A percentile compares a stretch with the other conserved stretches of the same genome.
Evolutionary conservation across 805 yeast species (phyloP).

Genomic region (Vanderwaltozyma verrucispora): DNA sequence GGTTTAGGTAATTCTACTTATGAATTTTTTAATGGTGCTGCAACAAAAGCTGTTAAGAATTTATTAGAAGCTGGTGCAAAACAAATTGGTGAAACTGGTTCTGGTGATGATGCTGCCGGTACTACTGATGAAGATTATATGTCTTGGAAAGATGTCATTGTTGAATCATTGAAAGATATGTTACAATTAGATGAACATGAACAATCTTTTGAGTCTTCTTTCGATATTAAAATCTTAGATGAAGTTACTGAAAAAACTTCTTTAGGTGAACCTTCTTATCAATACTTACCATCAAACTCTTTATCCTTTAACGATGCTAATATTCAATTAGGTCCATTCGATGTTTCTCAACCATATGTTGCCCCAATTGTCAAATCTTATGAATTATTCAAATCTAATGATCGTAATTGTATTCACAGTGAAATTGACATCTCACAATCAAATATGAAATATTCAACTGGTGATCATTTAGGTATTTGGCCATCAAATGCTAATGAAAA

Average conservation of each 20-base stretch:
- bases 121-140: constrained; percentile 92
- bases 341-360: constrained; percentile 70
- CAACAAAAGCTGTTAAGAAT: constrained; percentile 46
- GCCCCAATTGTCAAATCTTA: constrained; percentile 51
- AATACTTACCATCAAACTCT: constrained; percentile 34
- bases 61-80: constrained; percentile 59
- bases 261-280: constrained; percentile 72
- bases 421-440: constrained; percentile 76
- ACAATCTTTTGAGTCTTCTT: constrained; percentile 62
- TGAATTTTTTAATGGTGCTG: constrained; percentile 81
- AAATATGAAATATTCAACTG: constrained; percentile 78
- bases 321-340: constrained; percentile 61
- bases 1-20: constrained; percentile 94
- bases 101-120: constrained; percentile 93
- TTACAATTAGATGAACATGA: constrained; percentile 66
- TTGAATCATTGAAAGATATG: constrained; percentile 52
- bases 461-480: constrained; percentile 94
- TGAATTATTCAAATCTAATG: constrained; percentile 57
- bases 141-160: constrained; percentile 78
- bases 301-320: constrained; percentile 29
- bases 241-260: constrained; percentile 36
- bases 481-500: constrained; percentile 79
- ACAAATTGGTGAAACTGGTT: constrained; percentile 66
- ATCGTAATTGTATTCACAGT: constrained; percentile 79
- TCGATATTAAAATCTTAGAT: constrained; percentile 34